Evolutionary conservation across 2,329 filamentous ascomycete species (phyloP).

Genomic region (Ceratocystis variospora): DNA sequence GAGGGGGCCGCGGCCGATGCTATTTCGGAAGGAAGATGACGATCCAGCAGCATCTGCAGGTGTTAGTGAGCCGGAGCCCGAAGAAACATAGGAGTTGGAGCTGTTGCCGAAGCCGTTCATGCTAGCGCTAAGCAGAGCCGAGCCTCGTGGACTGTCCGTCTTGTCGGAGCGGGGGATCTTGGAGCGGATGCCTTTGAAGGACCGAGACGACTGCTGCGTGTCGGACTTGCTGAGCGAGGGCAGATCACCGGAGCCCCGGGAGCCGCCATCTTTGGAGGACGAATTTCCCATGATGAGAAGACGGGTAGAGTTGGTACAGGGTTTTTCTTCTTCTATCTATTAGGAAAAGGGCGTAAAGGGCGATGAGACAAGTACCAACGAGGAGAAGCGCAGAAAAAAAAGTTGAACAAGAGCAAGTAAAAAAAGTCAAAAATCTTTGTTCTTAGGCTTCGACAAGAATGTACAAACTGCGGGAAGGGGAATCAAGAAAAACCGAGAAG

Average conservation of each 20-base stretch:
- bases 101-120: slow-evolving; percentile 27
- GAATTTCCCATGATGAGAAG: slow-evolving; percentile 16
- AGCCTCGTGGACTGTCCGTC: slow-evolving; percentile 69
- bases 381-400: background rate
- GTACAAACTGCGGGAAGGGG: background rate
- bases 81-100: background rate
- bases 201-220: slow-evolving; percentile 82
- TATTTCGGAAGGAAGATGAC: slow-evolving; percentile 20
- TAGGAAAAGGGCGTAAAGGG: too few relatives aligned
- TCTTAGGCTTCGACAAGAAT: background rate
- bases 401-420: background rate
- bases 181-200: slow-evolving; percentile 69
- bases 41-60: slow-evolving; percentile 19
- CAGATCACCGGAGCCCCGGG: slow-evolving; percentile 18
- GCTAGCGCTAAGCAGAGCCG: slow-evolving; percentile 55
- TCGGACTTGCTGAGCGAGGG: slow-evolving; percentile 87
- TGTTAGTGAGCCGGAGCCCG: slow-evolving; percentile 27
- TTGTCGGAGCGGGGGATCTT: slow-evolving; percentile 69
- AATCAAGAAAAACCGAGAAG: too few relatives aligned
- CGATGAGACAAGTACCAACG: background rate
- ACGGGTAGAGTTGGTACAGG: background rate
- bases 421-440: background rate
- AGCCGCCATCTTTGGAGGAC: slow-evolving; percentile 17
- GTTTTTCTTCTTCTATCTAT: background rate
- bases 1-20: slow-evolving; percentile 11